Evolutionary conservation across 176 grass and related monocot genomes (phyloP).

Genomic region (Phoenix roebelenii): DNA sequence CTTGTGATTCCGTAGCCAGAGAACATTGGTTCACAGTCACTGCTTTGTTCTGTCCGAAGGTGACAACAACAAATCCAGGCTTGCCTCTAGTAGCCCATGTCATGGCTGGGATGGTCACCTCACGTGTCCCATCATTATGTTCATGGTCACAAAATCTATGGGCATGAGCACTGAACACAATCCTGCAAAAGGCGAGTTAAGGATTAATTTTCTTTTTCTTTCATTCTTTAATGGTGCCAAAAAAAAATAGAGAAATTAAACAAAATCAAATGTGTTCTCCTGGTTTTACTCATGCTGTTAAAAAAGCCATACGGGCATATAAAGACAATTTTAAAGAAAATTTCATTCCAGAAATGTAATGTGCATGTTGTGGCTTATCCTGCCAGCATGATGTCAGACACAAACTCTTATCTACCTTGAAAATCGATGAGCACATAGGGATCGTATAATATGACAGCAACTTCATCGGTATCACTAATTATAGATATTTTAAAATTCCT

Average conservation of each 20-base stretch:
- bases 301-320: too few species aligned
- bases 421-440: too few species aligned
- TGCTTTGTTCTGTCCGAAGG: conserved; percentile 36
- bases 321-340: too few species aligned
- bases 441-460: neutral
- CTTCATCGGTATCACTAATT: neutral
- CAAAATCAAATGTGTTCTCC: neutral
- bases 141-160: conserved; percentile 52
- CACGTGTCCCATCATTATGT: conserved; percentile 55
- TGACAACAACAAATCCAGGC: conserved; percentile 57
- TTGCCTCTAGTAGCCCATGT: conserved; percentile 37
- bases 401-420: too few species aligned
- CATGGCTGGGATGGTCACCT: conserved; percentile 68
- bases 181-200: conserved; percentile 34
- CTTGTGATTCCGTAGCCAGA: conserved; percentile 49
- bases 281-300: too few species aligned
- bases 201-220: neutral
- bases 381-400: too few species aligned
- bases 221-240: too few species aligned
- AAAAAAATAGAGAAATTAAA: neutral
- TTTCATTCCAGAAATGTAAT: too few species aligned
- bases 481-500: neutral
- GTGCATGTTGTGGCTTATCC: too few species aligned
- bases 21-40: conserved; percentile 39
- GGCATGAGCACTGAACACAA: conserved; percentile 62